Evolutionary conservation across 805 yeast species (phyloP), one percentile per base, ranked within the genome.

Genomic region (Wickerhamiella parazyma): DNA sequence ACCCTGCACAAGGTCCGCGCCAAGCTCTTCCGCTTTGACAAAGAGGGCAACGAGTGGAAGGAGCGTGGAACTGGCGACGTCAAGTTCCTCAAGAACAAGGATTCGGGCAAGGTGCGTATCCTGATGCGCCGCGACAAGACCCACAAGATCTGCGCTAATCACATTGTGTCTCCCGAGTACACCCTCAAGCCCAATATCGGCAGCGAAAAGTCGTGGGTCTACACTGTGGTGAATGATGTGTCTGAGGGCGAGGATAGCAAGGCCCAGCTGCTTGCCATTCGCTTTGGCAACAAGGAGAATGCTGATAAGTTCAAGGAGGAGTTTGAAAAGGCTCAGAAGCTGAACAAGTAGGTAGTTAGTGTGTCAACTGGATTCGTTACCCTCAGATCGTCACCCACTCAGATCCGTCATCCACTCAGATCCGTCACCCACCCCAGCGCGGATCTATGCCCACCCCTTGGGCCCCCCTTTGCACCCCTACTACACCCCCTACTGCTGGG

Each of bases 41-140:
- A 53, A 51, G 57, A 56, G 26, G 49, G 48, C 49, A 78, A 78
- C 57, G 97, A 91, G 68, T 91, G 98, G 98, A 91, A 91, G 66
- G 98, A 91, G 73, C 83, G 98, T 71, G 98, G 98, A 57, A 85
- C 95, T 28, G 98, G 98, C 59, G 98, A 91, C 60, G 95, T 86
- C 56, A 85, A 91, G 68, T 84, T 91, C 66, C 76, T 91, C 62
- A 72, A 89, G 70, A 95, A 89, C 70, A 86, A 85, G 65, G 67
- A 68, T 49, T 69, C 84, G 47, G 73, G 75, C 47, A 87, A 85
- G 69, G 84, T 83, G 51, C 80, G 98, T 70, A 66, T 91, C 53
- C 71, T 91, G 61, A 91, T 91, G 98, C 85, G 98, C 76, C 85
- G 98, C 71, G 98, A 91, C 70, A 89, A 89, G 73, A 91, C 97